Evolutionary conservation across 176 grass and related monocot species (phyloP), one percentile per base, ranked within the genome.

Genomic region (Bothriochloa decipiens): DNA sequence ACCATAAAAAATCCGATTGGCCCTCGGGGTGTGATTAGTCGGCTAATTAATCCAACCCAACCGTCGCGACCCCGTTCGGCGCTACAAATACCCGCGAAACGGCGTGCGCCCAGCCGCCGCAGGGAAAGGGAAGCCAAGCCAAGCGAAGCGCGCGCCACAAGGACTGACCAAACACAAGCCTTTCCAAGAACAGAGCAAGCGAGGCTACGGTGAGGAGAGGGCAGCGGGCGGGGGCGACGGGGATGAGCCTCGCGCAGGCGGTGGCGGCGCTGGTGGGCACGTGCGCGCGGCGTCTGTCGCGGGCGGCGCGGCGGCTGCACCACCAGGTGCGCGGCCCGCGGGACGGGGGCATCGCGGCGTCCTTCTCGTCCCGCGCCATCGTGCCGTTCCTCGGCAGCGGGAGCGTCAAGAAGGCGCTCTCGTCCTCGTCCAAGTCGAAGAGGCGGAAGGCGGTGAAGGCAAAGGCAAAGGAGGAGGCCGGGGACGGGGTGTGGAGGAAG

Each of bases 401-500:
- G 2, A 32, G 29, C 52, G 41, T 11, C 20, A 90, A 4, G 83
- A 90, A 68, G 79, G 58, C 79, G 80, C 60, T 86, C 33, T 82
- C 72, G 12, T 65, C n/a, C n/a, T n/a, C 72, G 8, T 72, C 74
- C 16, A 89, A 67, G 80, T 27, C 12, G 25, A 45, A 27, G 86
- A 25, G 20, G 61, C 63, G 22, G 78, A 39, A 14, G 81, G 22
- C 18, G 35, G 16, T 8, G 6, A 6, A 0, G 82, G 76, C 22
- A 12, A 3, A 13, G 41, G 43, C 1, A 25, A 16, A 17, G 70
- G 65, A 18, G 20, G 58, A 46, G 61, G 69, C 22, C 11, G 12
- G 65, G n/a, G 86, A 82, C 40, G 92, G 73, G 65, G 25, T 96
- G 72, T 96, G 94, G 94, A 71, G 63, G 86, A 96, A 85, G 91